Evolutionary conservation across 768 basidiomycete species (phyloP), one percentile per base, ranked within the genome.

Genomic region (Leccinum disarticulatum): DNA sequence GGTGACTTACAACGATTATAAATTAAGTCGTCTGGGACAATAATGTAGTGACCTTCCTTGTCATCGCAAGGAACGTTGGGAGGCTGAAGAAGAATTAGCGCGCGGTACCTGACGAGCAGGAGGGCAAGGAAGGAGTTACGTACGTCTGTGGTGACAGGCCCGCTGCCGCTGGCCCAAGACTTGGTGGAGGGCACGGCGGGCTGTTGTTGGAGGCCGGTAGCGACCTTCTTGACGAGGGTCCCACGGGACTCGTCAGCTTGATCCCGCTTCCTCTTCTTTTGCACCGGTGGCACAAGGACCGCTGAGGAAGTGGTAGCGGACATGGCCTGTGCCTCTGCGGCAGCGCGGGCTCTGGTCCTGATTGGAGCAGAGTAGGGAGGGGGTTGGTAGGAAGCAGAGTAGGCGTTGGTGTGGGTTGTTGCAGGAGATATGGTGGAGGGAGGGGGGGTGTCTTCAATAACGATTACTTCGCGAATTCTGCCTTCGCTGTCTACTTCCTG

Each of bases 41-140:
- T 91, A 69, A 98, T 95, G 76, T 95, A 99, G 78, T 99, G 97
- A 14, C 97, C 97, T 72, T 99, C 97, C 76, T 96, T 91, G 79
- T 99, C 97, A 73, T 97, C 95, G 77, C 93, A 97, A 57, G 91
- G 78, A 53, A 85, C 80, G 70, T 88, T 91, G 64, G 87, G 82
- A 63, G 84, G 79, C 86, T 88, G 74, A 61, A 68, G 70, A 50
- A 19, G 56, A 64, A 59, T 70, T 63, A 67, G 65, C 63, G 64
- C 64, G 69, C 62, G 69, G 66, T 66, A 72, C 60, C 69, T 64
- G 64, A 65, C 63, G 55, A 41, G 46, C 47, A 31, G 46, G 58
- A 54, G 55, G 31, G 41, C 31, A 19, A 36, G 56, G 62, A 66
- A 64, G 56, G 55, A 58, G 64, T 69, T 58, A 82, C 86, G 59